Evolutionary conservation across 1,284 basidiomycete species (phyloP).

Genomic region (Apiotrichum mycotoxinovorans): DNA sequence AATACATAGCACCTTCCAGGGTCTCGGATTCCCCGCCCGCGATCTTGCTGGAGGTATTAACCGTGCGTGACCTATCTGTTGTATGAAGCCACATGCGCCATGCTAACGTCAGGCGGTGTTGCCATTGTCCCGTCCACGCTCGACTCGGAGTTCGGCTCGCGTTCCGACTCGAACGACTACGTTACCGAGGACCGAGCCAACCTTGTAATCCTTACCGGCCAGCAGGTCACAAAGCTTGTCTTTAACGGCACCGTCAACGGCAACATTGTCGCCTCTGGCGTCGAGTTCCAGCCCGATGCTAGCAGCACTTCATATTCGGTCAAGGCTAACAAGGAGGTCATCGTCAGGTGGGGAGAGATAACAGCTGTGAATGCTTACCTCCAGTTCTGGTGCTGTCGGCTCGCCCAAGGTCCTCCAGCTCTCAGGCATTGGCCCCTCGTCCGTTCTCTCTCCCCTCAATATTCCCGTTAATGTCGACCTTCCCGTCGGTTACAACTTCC

Average conservation of each 20-base stretch:
- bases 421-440: constrained; percentile 17
- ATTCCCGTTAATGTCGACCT: constrained; percentile 21
- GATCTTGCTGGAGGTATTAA: constrained; percentile 33
- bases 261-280: constrained; percentile 57
- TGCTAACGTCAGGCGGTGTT: constrained; percentile 23
- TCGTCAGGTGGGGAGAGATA: not conserved
- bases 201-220: constrained; percentile 57
- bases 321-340: constrained; percentile 14
- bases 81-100: not conserved
- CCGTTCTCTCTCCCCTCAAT: constrained; percentile 12
- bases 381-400: constrained; percentile 4
- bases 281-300: constrained; percentile 56
- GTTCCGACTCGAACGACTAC: constrained; percentile 66
- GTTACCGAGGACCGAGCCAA: constrained; percentile 61
- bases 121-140: constrained; percentile 60
- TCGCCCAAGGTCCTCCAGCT: constrained; percentile 21
- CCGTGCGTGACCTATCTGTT: constrained; percentile 5
- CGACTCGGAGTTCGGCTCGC: constrained; percentile 61
- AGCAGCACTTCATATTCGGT: constrained; percentile 24
- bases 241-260: constrained; percentile 56
- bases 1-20: constrained; percentile 37
- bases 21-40: constrained; percentile 55
- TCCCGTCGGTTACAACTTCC: constrained; percentile 31
- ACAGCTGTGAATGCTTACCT: not conserved
- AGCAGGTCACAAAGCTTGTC: constrained; percentile 61